Evolutionary conservation across 768 basidiomycete species (phyloP).

Genomic region (Lactarius quietus): DNA sequence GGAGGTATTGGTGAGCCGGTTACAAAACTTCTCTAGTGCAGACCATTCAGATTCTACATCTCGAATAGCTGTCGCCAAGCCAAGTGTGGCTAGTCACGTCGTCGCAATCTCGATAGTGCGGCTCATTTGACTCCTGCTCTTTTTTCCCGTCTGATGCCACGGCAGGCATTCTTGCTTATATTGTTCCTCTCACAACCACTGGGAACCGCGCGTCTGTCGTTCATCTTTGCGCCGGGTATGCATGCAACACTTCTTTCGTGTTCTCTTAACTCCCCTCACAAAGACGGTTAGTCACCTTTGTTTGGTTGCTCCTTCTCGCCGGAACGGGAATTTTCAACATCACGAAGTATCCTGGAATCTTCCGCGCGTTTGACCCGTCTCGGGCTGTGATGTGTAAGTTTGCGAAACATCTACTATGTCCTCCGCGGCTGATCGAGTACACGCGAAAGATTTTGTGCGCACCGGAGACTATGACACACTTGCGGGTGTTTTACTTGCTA

Average conservation of each 20-base stretch:
- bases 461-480: constrained; percentile 59
- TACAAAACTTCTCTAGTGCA: background rate
- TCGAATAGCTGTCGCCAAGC: constrained; percentile 46
- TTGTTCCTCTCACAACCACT: constrained; percentile 60
- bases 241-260: background rate
- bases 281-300: constrained; percentile 42
- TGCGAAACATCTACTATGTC: background rate
- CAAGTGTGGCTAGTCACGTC: constrained; percentile 44
- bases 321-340: constrained; percentile 58
- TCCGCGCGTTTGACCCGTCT: constrained; percentile 64
- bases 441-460: constrained; percentile 60
- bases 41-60: background rate
- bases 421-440: background rate
- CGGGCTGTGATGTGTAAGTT: constrained; percentile 56
- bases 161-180: constrained; percentile 48
- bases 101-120: constrained; percentile 58
- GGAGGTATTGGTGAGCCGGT: constrained; percentile 45
- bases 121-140: background rate
- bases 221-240: constrained; percentile 53
- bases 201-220: constrained; percentile 51
- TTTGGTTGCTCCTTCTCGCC: constrained; percentile 54
- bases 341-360: constrained; percentile 51
- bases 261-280: background rate
- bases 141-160: background rate
- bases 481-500: constrained; percentile 57